phyloP scores from a whole-genome alignment of 208 protist genomes.

The Acanthamoeba triangularis region DNA sequence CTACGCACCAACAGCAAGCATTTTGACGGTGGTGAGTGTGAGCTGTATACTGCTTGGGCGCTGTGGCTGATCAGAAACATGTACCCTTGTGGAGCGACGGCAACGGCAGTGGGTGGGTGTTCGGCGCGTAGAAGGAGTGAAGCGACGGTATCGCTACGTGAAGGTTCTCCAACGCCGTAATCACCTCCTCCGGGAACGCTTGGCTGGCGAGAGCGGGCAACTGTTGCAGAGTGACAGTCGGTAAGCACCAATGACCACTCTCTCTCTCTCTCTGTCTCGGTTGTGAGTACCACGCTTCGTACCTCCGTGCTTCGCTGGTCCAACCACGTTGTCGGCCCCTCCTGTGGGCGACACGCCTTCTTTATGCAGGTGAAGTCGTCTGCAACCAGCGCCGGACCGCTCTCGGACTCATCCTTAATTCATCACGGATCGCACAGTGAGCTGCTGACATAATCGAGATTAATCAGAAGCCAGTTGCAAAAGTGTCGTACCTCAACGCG shows the following conservation, averaged over 20 bases:
- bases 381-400: neutral
- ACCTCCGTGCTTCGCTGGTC: neutral
- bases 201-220: neutral
- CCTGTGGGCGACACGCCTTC: slow-evolving; percentile 19
- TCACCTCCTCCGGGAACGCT: slow-evolving; percentile 6
- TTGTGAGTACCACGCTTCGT: no score
- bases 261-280: no score
- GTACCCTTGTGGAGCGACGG: neutral
- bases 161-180: neutral
- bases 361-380: slow-evolving; percentile 31
- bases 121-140: neutral
- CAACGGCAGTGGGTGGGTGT: neutral
- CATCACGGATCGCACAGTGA: no score
- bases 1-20: neutral
- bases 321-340: neutral
- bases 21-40: neutral
- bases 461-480: no score
- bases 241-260: no score
- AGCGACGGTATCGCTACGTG: neutral
- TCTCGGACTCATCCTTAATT: neutral
- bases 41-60: neutral
- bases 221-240: no score
- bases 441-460: no score
- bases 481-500: slow-evolving; percentile 6
- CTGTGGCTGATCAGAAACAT: no score